Base-by-base conservation (phyloP, 2,329 filamentous ascomycete genomes). In the Arthrobotrys musiformis region DNA sequence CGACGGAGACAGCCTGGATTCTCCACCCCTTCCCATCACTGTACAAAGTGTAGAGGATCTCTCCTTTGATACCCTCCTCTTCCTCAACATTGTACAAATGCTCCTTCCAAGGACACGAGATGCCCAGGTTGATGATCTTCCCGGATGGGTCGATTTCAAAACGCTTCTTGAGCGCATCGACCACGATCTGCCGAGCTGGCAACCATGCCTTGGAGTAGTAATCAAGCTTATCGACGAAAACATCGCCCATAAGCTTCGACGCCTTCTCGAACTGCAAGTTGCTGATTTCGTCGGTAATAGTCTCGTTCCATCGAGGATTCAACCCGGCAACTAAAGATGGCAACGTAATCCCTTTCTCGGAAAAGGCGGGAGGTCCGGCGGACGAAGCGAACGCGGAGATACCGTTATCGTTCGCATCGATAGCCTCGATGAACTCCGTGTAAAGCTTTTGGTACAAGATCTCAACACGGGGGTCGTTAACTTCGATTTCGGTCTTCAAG, bases 331-430 rank as follows among this genome's bases (percentile, higher is more conserved):
- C 93, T 80, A 97, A 86, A 79, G 93, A 92, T 68, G 93, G 92
- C 75, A 99, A 89, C 61, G 89, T 91, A 85, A 97, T 94, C 61
- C 90, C 92, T 74, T 92, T 91, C 81, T 94, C 88, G 81, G 90
- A 91, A 85, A 96, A 97, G 80, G 90, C 90, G 86, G 94, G 95
- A 11, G 40, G 0, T 2, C 91, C 91, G 33, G 86, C 90, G 24
- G 87, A 87, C 28, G 91, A 87, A 82, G 97, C 93, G 85, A 96
- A 96, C 73, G 87, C 88, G 26, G 90, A 90, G 82, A 99, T 91
- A 80, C 95, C 95, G 84, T 99, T 99, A 87, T 99, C 95, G 85
- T 99, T 94, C 72, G 94, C 95, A 84, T 99, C 95, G 70, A 99
- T 90, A 1, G 95, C 93, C 86, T 99, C 95, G 83, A 99, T 88